Conservation (phyloP, 306 rosid genomes). For the Medicago truncatula region DNA sequence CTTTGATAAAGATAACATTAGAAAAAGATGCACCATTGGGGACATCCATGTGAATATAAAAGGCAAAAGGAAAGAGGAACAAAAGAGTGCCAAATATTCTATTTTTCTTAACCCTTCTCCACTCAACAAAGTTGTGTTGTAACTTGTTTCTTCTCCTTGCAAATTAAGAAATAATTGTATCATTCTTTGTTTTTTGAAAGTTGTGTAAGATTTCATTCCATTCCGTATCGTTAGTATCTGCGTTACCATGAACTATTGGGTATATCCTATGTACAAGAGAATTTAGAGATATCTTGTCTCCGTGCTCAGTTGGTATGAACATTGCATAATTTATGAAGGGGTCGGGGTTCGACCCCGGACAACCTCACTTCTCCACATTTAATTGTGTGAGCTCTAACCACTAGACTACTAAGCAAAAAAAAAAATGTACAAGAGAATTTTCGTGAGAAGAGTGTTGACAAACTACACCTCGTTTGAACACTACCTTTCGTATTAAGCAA, state of each 20-base stretch:
- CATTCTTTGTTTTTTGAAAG: slow-evolving; percentile 44
- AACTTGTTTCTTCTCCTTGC: slow-evolving; percentile 39
- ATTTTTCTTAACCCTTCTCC: slow-evolving; percentile 37
- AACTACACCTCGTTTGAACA: too few species aligned
- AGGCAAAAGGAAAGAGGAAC: slow-evolving; percentile 44
- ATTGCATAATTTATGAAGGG: too few species aligned
- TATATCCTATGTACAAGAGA: neutral
- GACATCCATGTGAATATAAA: slow-evolving; percentile 44
- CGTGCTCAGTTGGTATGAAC: too few species aligned
- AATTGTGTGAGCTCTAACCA: too few species aligned
- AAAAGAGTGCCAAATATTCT: slow-evolving; percentile 50
- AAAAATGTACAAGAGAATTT: neutral
- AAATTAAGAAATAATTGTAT: slow-evolving; percentile 19
- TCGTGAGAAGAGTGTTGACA: too few species aligned
- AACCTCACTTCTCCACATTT: too few species aligned
- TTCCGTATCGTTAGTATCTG: slow-evolving; percentile 25
- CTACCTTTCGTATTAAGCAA: too few species aligned
- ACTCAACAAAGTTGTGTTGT: slow-evolving; percentile 48
- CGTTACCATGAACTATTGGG: slow-evolving; percentile 42
- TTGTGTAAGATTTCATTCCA: slow-evolving; percentile 20
- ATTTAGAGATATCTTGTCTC: too few species aligned
- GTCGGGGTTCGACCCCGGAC: too few species aligned
- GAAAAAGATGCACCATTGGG: slow-evolving; percentile 45
- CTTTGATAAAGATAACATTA: slow-evolving; percentile 40
- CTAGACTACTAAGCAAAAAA: too few species aligned